Conservation (phyloP, 1,284 basidiomycete species). For the Sphaerobolus stellatus region DNA sequence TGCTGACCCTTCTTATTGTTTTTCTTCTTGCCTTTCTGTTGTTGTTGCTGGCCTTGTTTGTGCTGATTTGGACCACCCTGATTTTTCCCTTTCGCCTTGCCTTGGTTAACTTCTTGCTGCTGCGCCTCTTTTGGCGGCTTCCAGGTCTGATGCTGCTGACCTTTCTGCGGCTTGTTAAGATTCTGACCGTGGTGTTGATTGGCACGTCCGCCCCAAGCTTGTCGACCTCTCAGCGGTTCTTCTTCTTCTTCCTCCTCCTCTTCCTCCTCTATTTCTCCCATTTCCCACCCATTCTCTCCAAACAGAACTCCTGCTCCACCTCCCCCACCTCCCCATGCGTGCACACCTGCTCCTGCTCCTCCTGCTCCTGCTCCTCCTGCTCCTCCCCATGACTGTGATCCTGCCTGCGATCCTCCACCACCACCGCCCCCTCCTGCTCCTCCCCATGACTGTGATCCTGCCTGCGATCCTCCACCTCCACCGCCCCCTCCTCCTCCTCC, state of each 20-base stretch:
- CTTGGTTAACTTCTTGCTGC: slow-evolving; percentile 41
- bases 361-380: no score
- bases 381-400: no score
- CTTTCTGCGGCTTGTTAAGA: slow-evolving; percentile 4
- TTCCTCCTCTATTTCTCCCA: slow-evolving; percentile 38
- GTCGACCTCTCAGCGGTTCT: slow-evolving; percentile 13
- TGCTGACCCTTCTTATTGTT: slow-evolving; percentile 7
- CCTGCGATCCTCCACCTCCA: no score
- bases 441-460: no score
- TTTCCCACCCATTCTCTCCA: neutral
- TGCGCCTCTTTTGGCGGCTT: slow-evolving; percentile 42
- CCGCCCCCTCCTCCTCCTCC: no score
- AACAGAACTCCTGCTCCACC: neutral
- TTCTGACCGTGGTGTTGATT: neutral
- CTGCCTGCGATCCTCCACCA: no score
- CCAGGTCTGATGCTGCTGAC: slow-evolving; percentile 6
- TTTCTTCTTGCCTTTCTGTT: slow-evolving; percentile 1
- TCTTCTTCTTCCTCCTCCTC: slow-evolving; percentile 34
- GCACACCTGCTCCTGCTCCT: no score
- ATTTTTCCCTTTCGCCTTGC: slow-evolving; percentile 9
- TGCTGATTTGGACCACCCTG: slow-evolving; percentile 15
- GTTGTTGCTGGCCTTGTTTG: slow-evolving; percentile 17
- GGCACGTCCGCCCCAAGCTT: slow-evolving; percentile 14
- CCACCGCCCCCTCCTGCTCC: no score
- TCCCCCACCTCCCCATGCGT: no score